phyloP scores from a whole-genome alignment of 352 stramenopile species.

The Pythium phragmiticola region DNA sequence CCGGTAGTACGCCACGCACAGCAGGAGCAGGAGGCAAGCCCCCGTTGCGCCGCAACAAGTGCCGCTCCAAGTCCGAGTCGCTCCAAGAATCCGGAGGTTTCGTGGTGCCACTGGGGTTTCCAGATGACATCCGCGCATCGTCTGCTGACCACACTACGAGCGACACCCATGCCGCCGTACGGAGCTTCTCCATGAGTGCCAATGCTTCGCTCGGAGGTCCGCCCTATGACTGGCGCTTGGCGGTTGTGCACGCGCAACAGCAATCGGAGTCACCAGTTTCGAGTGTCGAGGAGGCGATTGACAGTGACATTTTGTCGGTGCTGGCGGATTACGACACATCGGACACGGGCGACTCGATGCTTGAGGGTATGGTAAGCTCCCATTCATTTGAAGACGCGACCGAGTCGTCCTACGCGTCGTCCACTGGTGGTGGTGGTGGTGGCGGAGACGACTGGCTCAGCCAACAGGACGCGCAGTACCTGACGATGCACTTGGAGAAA shows the following conservation, averaged over 20 bases:
- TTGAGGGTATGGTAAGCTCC: constrained; percentile 11
- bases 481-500: constrained; percentile 64
- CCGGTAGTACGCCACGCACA: constrained; percentile 36
- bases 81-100: constrained; percentile 16
- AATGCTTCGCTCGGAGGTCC: not conserved
- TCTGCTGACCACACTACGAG: constrained; percentile 36
- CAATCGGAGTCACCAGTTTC: constrained; percentile 31
- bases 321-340: constrained; percentile 50
- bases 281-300: constrained; percentile 65
- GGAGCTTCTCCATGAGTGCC: constrained; percentile 18
- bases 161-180: constrained; percentile 23
- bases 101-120: constrained; percentile 25
- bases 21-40: constrained; percentile 24
- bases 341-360: constrained; percentile 33
- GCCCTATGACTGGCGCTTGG: constrained; percentile 27
- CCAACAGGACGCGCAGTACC: constrained; percentile 37
- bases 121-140: constrained; percentile 26
- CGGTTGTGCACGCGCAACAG: constrained; percentile 22
- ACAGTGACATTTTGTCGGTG: constrained; percentile 75
- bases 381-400: constrained; percentile 10
- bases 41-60: constrained; percentile 36
- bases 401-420: constrained; percentile 8
- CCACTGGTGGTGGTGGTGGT: not conserved
- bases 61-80: constrained; percentile 66
- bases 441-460: constrained; percentile 21